Evolutionary conservation across 495 filamentous ascomycete species (phyloP).

Genomic region (Penicillium lividum): DNA sequence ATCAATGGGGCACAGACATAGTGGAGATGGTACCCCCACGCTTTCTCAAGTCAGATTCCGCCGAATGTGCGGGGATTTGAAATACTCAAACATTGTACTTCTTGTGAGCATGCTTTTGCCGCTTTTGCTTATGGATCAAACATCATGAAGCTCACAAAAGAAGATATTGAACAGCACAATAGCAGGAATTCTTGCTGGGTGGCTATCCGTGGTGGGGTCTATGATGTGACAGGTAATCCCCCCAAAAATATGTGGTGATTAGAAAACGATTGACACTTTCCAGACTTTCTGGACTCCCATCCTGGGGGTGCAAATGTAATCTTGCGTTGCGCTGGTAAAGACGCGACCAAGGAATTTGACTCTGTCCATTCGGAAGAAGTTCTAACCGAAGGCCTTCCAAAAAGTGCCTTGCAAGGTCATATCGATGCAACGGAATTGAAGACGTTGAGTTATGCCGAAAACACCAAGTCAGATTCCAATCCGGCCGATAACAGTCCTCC

Average conservation of each 20-base stretch:
- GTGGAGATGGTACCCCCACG: neutral
- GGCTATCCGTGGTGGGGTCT: constrained; percentile 71
- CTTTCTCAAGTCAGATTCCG: neutral
- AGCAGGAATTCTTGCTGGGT: constrained; percentile 74
- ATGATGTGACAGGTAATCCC: constrained; percentile 71
- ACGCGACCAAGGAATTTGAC: constrained; percentile 82
- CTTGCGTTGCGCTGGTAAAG: constrained; percentile 81
- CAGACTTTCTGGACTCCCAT: constrained; percentile 56
- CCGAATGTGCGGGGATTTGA: neutral
- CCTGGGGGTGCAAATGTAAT: constrained; percentile 80
- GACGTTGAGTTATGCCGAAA: neutral
- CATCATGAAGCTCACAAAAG: constrained; percentile 27
- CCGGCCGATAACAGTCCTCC: constrained; percentile 35
- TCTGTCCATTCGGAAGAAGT: constrained; percentile 74
- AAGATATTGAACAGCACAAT: constrained; percentile 68
- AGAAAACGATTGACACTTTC: neutral
- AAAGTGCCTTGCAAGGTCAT: constrained; percentile 20
- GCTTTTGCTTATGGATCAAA: neutral
- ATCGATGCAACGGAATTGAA: constrained; percentile 21
- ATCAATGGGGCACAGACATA: neutral
- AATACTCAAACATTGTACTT: neutral
- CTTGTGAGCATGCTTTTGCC: neutral
- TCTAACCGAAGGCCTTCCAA: constrained; percentile 25
- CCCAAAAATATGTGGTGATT: neutral
- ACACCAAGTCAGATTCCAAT: neutral